These are phyloP conservation scores for Flaveria brownii DNA, from an alignment of 129 eudicot genomes.

Conservation along the genomic window DNA sequence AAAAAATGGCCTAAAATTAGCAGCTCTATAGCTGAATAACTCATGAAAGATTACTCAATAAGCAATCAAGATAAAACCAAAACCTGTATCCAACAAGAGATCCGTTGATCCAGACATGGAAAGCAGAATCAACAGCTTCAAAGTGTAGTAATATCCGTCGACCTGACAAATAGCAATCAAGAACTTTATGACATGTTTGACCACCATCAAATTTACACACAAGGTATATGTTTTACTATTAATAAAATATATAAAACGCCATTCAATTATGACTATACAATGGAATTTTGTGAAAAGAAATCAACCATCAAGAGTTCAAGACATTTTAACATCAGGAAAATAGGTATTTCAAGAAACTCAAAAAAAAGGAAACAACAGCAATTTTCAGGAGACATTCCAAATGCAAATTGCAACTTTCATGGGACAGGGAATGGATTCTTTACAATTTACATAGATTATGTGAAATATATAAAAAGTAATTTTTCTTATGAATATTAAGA, in stretches of 20 bases:
- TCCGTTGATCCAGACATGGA: slow-evolving; percentile 91
- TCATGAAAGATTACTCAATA: slow-evolving; percentile 6
- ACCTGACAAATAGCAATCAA: slow-evolving; percentile 49
- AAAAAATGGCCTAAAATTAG: background rate
- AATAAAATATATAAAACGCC: background rate
- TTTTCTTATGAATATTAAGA: background rate
- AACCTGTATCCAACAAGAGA: slow-evolving; percentile 89
- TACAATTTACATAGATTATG: background rate
- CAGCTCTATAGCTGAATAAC: background rate
- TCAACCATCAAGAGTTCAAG: background rate
- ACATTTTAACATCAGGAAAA: background rate
- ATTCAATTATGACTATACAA: background rate
- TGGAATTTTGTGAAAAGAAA: background rate
- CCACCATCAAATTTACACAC: slow-evolving; percentile 5
- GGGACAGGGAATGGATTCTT: slow-evolving; percentile 2
- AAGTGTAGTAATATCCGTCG: slow-evolving; percentile 89
- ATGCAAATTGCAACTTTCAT: background rate
- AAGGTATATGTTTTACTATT: background rate
- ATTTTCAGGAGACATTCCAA: too few relatives aligned
- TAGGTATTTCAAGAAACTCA: background rate
- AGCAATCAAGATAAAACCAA: slow-evolving; percentile 44
- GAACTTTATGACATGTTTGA: background rate
- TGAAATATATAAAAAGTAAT: background rate
- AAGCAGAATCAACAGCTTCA: slow-evolving; percentile 99
- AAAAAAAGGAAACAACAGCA: background rate